A percentile compares a stretch with the other conserved stretches of the same genome.
phyloP scores from a whole-genome alignment of 2,329 filamentous ascomycete genomes.

The Mollisia scopiformis region DNA sequence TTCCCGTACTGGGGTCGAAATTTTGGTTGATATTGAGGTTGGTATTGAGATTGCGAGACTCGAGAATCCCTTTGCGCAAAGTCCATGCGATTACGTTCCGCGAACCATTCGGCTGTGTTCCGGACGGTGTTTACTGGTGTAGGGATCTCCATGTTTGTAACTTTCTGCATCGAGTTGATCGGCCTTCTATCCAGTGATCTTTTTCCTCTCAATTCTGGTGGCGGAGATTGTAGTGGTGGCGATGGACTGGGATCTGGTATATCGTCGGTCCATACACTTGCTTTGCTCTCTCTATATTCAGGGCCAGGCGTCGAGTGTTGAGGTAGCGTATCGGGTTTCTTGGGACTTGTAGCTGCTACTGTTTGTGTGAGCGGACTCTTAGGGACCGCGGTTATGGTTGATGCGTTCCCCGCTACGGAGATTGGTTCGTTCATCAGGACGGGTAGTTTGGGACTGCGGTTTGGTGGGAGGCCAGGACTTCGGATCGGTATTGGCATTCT shows the following conservation, averaged over 20 bases:
- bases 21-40: neutral
- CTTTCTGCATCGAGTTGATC: neutral
- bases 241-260: conserved; percentile 15
- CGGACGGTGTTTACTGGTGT: conserved; percentile 8
- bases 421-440: neutral
- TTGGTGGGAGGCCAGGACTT: neutral
- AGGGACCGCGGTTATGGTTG: neutral
- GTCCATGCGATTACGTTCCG: neutral
- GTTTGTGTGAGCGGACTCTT: conserved; percentile 1
- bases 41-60: neutral
- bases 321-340: neutral
- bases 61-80: neutral
- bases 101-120: conserved; percentile 22
- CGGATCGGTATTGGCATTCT: conserved; percentile 7
- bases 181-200: too few relatives aligned
- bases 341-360: conserved; percentile 1
- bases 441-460: neutral
- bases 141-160: conserved; percentile 11
- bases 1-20: neutral
- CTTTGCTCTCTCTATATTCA: conserved; percentile 27
- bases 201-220: neutral
- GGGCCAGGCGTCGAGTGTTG: neutral
- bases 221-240: conserved; percentile 15
- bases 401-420: neutral
- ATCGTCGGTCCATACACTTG: conserved; percentile 34